These are phyloP conservation scores for Phyllostachys edulis DNA, from an alignment of 176 grass and related monocot genomes.

Conservation along the genomic window DNA sequence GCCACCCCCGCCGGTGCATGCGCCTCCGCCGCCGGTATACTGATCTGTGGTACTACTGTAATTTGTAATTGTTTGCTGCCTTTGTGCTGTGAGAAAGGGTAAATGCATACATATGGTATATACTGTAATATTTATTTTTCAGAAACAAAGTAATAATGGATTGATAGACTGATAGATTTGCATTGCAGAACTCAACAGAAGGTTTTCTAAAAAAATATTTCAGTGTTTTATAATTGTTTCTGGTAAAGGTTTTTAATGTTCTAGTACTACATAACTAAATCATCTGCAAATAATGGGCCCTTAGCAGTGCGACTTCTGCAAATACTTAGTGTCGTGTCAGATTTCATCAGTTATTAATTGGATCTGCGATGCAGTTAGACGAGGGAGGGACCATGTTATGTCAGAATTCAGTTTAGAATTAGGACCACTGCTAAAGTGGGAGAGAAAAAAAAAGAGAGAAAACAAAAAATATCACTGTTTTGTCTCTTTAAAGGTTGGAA, in stretches of 20 bases:
- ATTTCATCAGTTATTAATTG: slow-evolving; percentile 21
- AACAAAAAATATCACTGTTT: background rate
- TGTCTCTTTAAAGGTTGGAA: slow-evolving; percentile 6
- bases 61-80: slow-evolving; percentile 26
- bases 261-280: background rate
- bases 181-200: slow-evolving; percentile 12
- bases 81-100: slow-evolving; percentile 38
- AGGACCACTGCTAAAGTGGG: slow-evolving; percentile 47
- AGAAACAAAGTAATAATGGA: slow-evolving; percentile 30
- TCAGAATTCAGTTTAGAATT: slow-evolving; percentile 26
- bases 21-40: slow-evolving; percentile 49
- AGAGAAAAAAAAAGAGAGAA: background rate
- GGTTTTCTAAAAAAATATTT: slow-evolving; percentile 3
- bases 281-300: background rate
- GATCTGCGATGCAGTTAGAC: slow-evolving; percentile 10
- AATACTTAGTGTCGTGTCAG: slow-evolving; percentile 6
- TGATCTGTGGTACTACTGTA: slow-evolving; percentile 33
- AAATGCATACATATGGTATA: slow-evolving; percentile 41
- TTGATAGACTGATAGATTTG: slow-evolving; percentile 29
- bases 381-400: slow-evolving; percentile 35
- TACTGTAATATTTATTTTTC: slow-evolving; percentile 51
- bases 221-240: slow-evolving; percentile 1
- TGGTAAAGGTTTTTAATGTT: background rate
- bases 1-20: slow-evolving; percentile 29
- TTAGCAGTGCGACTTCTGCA: slow-evolving; percentile 2